A percentile compares a stretch with the other conserved stretches of the same genome.
Evolutionary conservation across 2,329 filamentous ascomycete species (phyloP).

Genomic region (Ceratocystis cacaofunesta): DNA sequence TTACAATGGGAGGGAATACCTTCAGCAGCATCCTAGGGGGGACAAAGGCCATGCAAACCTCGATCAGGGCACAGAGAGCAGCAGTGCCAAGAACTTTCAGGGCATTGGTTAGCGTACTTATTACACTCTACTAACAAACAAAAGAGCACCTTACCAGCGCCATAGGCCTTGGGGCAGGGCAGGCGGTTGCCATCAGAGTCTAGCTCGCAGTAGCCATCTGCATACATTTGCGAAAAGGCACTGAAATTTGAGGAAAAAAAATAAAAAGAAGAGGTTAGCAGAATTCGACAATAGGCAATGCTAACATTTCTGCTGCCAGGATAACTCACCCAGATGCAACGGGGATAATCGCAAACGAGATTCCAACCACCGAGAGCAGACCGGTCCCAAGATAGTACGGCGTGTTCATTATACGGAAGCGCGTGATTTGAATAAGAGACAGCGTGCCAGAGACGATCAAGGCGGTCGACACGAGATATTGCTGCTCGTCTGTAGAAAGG

Average conservation of each 20-base stretch:
- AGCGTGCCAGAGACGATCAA: conserved; percentile 66
- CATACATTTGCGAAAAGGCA: conserved; percentile 63
- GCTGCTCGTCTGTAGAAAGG: conserved; percentile 42
- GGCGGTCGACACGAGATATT: conserved; percentile 66
- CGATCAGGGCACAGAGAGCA: conserved; percentile 49
- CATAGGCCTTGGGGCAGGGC: conserved; percentile 64
- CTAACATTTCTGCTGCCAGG: background rate
- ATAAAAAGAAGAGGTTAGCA: background rate
- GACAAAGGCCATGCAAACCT: conserved; percentile 61
- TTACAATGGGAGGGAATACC: conserved; percentile 67
- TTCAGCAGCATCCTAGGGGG: conserved; percentile 52
- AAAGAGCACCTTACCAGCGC: conserved; percentile 25
- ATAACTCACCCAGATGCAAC: conserved; percentile 43
- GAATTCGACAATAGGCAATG: background rate
- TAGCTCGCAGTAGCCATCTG: conserved; percentile 49
- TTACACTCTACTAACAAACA: conserved; percentile 26
- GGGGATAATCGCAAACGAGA: conserved; percentile 63
- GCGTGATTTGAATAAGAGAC: conserved; percentile 61
- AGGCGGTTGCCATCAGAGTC: conserved; percentile 48
- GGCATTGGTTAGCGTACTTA: conserved; percentile 40
- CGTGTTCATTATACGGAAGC: conserved; percentile 57
- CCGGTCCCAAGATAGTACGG: conserved; percentile 64
- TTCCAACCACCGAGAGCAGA: conserved; percentile 63
- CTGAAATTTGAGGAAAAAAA: background rate
- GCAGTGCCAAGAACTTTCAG: conserved; percentile 49